Evolutionary conservation across 192 early-diverging fungal genomes (phyloP).

Genomic region (Backusella mclennaniae): DNA sequence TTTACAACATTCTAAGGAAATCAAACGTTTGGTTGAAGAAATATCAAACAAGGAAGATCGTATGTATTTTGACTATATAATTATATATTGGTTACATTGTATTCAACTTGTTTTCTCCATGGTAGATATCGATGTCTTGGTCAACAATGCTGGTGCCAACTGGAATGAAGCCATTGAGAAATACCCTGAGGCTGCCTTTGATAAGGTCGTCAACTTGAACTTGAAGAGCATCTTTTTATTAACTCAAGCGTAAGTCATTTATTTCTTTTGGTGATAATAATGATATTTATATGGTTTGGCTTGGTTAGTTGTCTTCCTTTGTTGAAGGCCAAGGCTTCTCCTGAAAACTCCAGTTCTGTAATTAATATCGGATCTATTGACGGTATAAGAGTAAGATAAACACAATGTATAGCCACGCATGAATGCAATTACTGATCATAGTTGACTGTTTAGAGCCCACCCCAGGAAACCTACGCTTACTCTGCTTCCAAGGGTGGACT

Average conservation of each 20-base stretch:
- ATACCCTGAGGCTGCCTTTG: conserved; percentile 63
- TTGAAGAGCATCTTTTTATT: conserved; percentile 80
- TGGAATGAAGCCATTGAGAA: conserved; percentile 50
- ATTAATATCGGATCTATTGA: conserved; percentile 90
- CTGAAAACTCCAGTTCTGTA: conserved; percentile 64
- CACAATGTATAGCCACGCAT: not conserved
- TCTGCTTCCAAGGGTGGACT: conserved; percentile 77
- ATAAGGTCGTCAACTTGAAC: conserved; percentile 85
- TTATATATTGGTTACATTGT: no score
- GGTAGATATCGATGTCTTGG: conserved; percentile 73
- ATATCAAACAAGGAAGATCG: conserved; percentile 59
- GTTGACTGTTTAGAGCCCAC: conserved; percentile 8
- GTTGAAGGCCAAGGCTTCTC: conserved; percentile 55
- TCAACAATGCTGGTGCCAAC: conserved; percentile 85
- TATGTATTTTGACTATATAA: conserved; percentile 12
- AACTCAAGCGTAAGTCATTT: conserved; percentile 56
- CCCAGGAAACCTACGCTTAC: conserved; percentile 66
- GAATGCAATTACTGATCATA: not conserved
- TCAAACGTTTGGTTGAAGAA: conserved; percentile 52
- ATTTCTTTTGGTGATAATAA: not conserved
- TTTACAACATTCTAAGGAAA: conserved; percentile 58
- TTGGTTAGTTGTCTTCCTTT: conserved; percentile 56
- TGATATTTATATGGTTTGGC: not conserved
- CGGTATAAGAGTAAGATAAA: conserved; percentile 38
- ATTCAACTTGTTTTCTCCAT: not conserved